These are phyloP conservation scores for Cadophora luteo-olivacea DNA, from an alignment of 2,329 filamentous ascomycete genomes.

Conservation along the genomic window DNA sequence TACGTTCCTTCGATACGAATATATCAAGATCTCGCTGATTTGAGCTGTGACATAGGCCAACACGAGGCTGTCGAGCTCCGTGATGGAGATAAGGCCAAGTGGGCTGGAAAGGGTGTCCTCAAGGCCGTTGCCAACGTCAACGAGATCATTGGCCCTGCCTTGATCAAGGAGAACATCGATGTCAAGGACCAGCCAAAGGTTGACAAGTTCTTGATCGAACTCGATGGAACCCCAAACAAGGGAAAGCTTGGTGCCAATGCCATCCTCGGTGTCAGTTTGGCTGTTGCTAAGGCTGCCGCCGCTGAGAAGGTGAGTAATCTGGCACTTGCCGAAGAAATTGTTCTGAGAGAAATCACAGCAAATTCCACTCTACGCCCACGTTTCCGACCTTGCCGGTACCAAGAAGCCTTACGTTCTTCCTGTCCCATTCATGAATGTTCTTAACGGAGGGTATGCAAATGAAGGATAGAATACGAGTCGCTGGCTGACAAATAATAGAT, in stretches of 20 bases:
- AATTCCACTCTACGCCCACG: conserved; percentile 85
- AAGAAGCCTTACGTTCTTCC: conserved; percentile 92
- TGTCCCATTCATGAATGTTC: conserved; percentile 92
- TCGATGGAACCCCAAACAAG: conserved; percentile 88
- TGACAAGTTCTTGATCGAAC: conserved; percentile 84
- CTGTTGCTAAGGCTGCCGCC: conserved; percentile 86
- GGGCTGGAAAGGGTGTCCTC: conserved; percentile 85
- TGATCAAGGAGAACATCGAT: conserved; percentile 84
- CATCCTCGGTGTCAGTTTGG: conserved; percentile 84
- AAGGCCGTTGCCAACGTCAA: conserved; percentile 91
- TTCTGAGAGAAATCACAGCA: conserved; percentile 52
- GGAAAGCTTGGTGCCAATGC: conserved; percentile 87
- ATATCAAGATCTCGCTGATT: conserved; percentile 33
- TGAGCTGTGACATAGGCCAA: conserved; percentile 62
- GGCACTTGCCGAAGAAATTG: conserved; percentile 6
- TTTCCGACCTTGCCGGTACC: conserved; percentile 86
- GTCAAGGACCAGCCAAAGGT: conserved; percentile 87
- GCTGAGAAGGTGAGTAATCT: conserved; percentile 74
- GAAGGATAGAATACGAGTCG: background rate
- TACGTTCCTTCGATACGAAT: conserved; percentile 53
- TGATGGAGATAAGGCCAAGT: conserved; percentile 86
- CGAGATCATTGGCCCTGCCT: conserved; percentile 76
- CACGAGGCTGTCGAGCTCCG: conserved; percentile 92
- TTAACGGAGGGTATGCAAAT: conserved; percentile 69
- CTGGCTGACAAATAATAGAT: conserved; percentile 57